Conservation (phyloP, 257 asterid genomes). For the Solanum habrochaites region DNA sequence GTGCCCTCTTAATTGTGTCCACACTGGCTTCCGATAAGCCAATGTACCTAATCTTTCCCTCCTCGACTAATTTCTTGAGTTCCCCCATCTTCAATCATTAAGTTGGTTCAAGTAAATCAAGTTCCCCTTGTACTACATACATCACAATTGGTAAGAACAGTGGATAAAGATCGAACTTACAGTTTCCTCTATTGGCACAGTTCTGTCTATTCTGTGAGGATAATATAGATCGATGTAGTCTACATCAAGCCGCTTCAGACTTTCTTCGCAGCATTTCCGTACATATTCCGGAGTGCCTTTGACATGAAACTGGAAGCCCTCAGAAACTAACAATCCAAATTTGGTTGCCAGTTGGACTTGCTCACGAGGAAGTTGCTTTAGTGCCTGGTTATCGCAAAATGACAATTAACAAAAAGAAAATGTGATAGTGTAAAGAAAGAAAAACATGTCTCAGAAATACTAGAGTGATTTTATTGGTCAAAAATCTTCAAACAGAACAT, state of each 20-base stretch:
- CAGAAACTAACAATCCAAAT: conserved; percentile 10
- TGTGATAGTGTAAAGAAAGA: neutral
- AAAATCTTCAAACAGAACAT: neutral
- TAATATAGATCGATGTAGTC: conserved; percentile 51
- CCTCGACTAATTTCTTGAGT: conserved; percentile 45
- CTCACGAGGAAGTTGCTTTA: conserved; percentile 22
- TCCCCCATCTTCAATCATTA: conserved; percentile 23
- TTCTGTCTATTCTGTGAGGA: conserved; percentile 30
- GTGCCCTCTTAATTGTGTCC: conserved; percentile 51
- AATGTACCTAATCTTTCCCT: conserved; percentile 40
- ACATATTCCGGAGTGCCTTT: conserved; percentile 26
- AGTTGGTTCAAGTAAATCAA: neutral
- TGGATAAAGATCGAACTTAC: conserved; percentile 3
- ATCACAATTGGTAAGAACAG: neutral
- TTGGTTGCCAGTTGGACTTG: conserved; percentile 25
- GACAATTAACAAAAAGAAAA: neutral
- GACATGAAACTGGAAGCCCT: neutral
- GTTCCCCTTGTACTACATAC: neutral
- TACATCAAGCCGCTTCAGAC: conserved; percentile 40
- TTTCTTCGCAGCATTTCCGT: conserved; percentile 34
- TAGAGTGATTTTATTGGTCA: neutral
- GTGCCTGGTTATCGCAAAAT: conserved; percentile 11
- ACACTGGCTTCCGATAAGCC: conserved; percentile 44
- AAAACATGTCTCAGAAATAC: neutral
- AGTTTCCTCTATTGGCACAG: conserved; percentile 51